These are phyloP conservation scores for Fusarium sp. DNA, from an alignment of 2,329 filamentous ascomycete species.

Conservation along the genomic window DNA sequence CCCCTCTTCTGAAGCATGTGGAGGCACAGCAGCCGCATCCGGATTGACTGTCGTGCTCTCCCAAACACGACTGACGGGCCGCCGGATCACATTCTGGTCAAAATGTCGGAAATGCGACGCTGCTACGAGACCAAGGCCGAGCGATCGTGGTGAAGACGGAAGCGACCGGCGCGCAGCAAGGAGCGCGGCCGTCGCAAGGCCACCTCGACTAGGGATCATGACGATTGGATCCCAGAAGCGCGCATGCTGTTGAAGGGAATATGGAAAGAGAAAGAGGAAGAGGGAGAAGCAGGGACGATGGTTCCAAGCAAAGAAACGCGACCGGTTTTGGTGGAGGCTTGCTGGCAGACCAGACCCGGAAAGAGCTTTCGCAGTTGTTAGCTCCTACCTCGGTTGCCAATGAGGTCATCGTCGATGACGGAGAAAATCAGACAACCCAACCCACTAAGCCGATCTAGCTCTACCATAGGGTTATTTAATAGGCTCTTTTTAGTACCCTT, in stretches of 20 bases:
- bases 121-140: conserved; percentile 19
- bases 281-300: not conserved
- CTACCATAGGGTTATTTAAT: not conserved
- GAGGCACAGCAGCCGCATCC: conserved; percentile 14
- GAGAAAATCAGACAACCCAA: conserved; percentile 15
- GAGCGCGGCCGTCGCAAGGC: conserved; percentile 38
- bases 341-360: conserved; percentile 4
- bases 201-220: conserved; percentile 46
- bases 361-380: conserved; percentile 16
- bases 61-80: conserved; percentile 37
- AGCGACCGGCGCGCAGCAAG: conserved; percentile 40
- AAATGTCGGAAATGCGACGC: conserved; percentile 23
- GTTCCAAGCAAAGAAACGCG: not conserved
- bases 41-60: conserved; percentile 41
- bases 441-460: conserved; percentile 5
- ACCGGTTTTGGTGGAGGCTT: not conserved
- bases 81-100: conserved; percentile 3
- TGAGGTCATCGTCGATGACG: conserved; percentile 29
- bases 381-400: conserved; percentile 12
- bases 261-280: not conserved
- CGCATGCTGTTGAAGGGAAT: conserved; percentile 17
- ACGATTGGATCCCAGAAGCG: conserved; percentile 11
- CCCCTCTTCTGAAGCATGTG: conserved; percentile 48
- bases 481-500: not conserved
- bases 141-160: conserved; percentile 18